These are phyloP conservation scores for Paecilomyces fulvus DNA, from an alignment of 2,329 filamentous ascomycete genomes.

Conservation along the genomic window DNA sequence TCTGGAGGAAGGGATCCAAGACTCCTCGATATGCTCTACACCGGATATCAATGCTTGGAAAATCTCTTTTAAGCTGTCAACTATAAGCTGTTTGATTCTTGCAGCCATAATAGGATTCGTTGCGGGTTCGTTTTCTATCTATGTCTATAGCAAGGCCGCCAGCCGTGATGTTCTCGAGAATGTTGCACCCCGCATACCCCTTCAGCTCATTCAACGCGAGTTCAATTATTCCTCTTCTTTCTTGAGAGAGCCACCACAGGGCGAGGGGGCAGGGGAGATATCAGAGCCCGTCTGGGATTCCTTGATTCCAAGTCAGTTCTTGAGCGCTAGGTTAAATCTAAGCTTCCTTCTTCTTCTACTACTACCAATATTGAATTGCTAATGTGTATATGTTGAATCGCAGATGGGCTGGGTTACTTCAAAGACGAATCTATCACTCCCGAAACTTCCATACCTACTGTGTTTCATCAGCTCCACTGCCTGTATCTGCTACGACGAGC, in stretches of 20 bases:
- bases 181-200: not conserved
- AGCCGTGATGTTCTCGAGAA: not conserved
- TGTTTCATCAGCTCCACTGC: slow-evolving; percentile 36
- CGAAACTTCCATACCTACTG: slow-evolving; percentile 7
- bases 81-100: not conserved
- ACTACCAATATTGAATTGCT: not conserved
- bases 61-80: not conserved
- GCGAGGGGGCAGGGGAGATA: not conserved
- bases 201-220: not conserved
- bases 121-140: not conserved
- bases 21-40: not conserved
- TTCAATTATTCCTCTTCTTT: not conserved
- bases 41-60: not conserved
- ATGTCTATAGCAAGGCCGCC: not conserved
- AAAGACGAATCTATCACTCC: slow-evolving; percentile 12
- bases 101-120: not conserved
- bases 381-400: not conserved
- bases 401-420: slow-evolving; percentile 31
- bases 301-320: not conserved
- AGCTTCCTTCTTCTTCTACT: not conserved
- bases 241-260: not conserved
- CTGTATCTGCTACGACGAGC: slow-evolving; percentile 27
- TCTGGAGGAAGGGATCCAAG: not conserved
- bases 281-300: not conserved
- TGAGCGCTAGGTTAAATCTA: slow-evolving; percentile 10